Conservation (phyloP, 306 rosid genomes). For the Prunus armeniaca region DNA sequence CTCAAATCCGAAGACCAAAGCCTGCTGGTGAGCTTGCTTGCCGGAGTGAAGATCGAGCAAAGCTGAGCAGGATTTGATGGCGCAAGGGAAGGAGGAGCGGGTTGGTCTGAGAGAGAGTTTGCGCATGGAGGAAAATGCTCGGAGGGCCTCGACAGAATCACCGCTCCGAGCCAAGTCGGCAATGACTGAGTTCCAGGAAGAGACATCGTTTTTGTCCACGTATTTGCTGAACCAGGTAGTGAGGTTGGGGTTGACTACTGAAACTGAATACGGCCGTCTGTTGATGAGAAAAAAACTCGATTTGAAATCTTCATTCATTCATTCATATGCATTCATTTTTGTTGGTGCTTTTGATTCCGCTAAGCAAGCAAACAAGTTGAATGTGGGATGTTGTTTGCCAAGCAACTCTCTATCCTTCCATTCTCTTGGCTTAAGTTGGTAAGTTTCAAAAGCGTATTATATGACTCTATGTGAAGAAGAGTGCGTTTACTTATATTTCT, state of each 20-base stretch:
- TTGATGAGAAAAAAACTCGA: neutral
- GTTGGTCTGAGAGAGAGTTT: conserved; percentile 65
- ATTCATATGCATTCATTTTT: neutral
- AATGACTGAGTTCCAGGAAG: conserved; percentile 71
- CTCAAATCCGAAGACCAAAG: conserved; percentile 58
- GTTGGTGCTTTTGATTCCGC: neutral
- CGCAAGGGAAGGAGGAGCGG: conserved; percentile 73
- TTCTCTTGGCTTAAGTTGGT: no score
- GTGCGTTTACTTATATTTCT: no score
- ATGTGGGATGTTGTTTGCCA: neutral
- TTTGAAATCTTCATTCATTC: conserved; percentile 23
- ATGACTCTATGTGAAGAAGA: no score
- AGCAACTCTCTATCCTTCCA: no score
- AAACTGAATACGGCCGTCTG: conserved; percentile 26
- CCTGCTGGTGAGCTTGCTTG: conserved; percentile 70
- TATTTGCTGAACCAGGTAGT: conserved; percentile 61
- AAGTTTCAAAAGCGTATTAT: no score
- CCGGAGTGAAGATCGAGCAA: conserved; percentile 67
- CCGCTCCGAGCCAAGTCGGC: conserved; percentile 80
- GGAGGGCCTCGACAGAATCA: conserved; percentile 65
- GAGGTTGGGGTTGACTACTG: conserved; percentile 36
- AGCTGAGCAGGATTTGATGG: conserved; percentile 78
- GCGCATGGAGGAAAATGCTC: conserved; percentile 77
- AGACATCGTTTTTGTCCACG: conserved; percentile 64
- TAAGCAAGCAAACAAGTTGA: neutral